Evolutionary conservation across 1,284 basidiomycete species (phyloP).

Genomic region (Sanghuangporus baumii): DNA sequence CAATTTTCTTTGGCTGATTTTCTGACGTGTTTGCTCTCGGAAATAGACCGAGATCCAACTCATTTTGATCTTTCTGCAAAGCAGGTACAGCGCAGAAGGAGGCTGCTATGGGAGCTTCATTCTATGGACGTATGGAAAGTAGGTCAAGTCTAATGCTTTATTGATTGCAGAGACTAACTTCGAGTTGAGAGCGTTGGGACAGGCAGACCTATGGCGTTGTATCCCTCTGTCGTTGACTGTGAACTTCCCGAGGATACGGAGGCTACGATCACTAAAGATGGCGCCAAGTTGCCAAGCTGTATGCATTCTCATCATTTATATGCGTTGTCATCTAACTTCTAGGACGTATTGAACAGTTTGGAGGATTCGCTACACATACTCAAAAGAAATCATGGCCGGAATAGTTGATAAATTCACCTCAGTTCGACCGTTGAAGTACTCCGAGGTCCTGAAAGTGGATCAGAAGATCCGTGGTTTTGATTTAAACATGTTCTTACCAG

Average conservation of each 20-base stretch:
- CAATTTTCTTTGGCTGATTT: neutral
- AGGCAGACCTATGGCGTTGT: slow-evolving; percentile 11
- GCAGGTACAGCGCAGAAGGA: slow-evolving; percentile 22
- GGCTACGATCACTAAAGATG: slow-evolving; percentile 17
- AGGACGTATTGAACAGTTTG: neutral
- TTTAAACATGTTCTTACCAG: neutral
- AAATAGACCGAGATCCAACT: slow-evolving; percentile 25
- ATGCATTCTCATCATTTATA: neutral
- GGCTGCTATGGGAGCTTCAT: slow-evolving; percentile 25
- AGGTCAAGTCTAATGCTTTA: slow-evolving; percentile 21
- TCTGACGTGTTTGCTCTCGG: neutral
- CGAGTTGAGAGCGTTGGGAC: slow-evolving; percentile 8
- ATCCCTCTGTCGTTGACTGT: slow-evolving; percentile 7
- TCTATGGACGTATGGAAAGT: slow-evolving; percentile 18
- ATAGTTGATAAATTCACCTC: slow-evolving; percentile 4
- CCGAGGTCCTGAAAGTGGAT: slow-evolving; percentile 17
- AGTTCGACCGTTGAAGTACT: slow-evolving; percentile 9
- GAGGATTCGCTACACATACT: neutral
- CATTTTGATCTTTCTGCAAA: slow-evolving; percentile 22
- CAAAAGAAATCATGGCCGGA: slow-evolving; percentile 7
- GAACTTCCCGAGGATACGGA: slow-evolving; percentile 14
- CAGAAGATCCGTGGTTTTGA: slow-evolving; percentile 12
- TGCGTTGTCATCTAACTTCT: neutral
- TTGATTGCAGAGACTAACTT: neutral
- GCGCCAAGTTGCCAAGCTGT: neutral